These are phyloP conservation scores for Rhynchosporium graminicola DNA, from an alignment of 2,329 filamentous ascomycete species.

Conservation along the genomic window DNA sequence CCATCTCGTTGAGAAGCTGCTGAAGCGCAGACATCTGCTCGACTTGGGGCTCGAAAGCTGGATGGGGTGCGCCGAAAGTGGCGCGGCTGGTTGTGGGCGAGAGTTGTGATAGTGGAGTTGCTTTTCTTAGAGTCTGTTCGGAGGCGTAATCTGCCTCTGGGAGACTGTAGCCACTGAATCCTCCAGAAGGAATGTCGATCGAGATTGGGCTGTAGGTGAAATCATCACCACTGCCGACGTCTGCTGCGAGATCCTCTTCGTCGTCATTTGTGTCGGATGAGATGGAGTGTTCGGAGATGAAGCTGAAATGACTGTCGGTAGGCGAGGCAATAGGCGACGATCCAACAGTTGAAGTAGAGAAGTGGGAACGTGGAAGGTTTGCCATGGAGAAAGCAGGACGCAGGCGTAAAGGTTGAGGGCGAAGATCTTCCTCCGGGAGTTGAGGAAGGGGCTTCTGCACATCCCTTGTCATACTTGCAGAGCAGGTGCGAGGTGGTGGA, in stretches of 20 bases:
- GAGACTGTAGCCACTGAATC: constrained; percentile 19
- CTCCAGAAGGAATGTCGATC: constrained; percentile 12
- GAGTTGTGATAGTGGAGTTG: constrained; percentile 14
- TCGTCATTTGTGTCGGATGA: constrained; percentile 28
- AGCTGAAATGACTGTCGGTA: constrained; percentile 33
- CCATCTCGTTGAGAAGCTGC: constrained; percentile 52
- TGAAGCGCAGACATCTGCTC: constrained; percentile 44
- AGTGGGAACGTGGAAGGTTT: constrained; percentile 36
- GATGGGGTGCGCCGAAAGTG: constrained; percentile 35
- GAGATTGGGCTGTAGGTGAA: constrained; percentile 25
- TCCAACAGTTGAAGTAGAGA: constrained; percentile 38
- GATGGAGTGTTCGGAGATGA: constrained; percentile 29
- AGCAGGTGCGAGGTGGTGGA: constrained; percentile 19
- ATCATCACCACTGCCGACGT: constrained; percentile 33
- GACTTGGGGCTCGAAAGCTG: constrained; percentile 26
- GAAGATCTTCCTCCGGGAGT: constrained; percentile 30
- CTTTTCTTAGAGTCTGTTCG: constrained; percentile 19
- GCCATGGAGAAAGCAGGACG: constrained; percentile 24
- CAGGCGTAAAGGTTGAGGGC: constrained; percentile 29
- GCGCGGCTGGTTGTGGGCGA: constrained; percentile 23
- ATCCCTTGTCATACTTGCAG: constrained; percentile 18
- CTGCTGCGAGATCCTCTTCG: constrained; percentile 31
- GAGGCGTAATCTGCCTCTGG: constrained; percentile 19
- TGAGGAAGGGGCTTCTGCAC: constrained; percentile 37
- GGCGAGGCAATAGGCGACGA: constrained; percentile 34